phyloP scores from a whole-genome alignment of 306 rosid genomes.

The Sicyos baderoa region DNA sequence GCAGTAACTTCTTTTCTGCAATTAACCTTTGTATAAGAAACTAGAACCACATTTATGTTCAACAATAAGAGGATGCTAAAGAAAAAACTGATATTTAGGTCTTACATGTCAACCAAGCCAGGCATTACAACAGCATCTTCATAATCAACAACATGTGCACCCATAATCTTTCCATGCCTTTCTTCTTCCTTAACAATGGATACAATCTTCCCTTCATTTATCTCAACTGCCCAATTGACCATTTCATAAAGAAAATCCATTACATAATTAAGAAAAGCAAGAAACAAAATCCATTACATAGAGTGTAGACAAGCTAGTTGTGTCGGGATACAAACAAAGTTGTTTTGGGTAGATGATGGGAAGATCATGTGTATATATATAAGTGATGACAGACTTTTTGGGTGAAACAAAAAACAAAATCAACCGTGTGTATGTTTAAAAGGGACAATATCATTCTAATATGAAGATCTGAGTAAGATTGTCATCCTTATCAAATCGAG shows the following conservation, averaged over 20 bases:
- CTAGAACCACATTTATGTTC: not conserved
- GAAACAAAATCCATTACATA: not conserved
- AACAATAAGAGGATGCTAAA: not conserved
- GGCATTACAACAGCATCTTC: constrained; percentile 87
- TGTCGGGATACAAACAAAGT: too few species aligned
- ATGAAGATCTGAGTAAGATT: too few species aligned
- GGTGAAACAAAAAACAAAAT: too few species aligned
- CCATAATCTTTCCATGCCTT: constrained; percentile 30
- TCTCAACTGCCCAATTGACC: constrained; percentile 54
- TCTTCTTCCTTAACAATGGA: constrained; percentile 54
- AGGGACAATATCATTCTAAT: too few species aligned
- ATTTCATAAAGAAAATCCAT: constrained; percentile 14
- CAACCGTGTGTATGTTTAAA: too few species aligned
- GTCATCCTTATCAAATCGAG: too few species aligned
- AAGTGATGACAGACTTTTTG: too few species aligned
- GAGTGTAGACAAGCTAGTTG: too few species aligned
- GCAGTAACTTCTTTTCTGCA: not conserved
- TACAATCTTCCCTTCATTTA: constrained; percentile 57
- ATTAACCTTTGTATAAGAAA: not conserved
- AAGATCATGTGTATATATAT: too few species aligned
- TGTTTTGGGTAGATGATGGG: too few species aligned
- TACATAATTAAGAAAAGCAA: not conserved
- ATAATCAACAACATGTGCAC: constrained; percentile 47
- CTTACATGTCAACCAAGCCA: constrained; percentile 91
- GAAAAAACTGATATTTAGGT: not conserved